Conservation (phyloP, 2,329 filamentous ascomycete species). For the Monilinia aucupariae region DNA sequence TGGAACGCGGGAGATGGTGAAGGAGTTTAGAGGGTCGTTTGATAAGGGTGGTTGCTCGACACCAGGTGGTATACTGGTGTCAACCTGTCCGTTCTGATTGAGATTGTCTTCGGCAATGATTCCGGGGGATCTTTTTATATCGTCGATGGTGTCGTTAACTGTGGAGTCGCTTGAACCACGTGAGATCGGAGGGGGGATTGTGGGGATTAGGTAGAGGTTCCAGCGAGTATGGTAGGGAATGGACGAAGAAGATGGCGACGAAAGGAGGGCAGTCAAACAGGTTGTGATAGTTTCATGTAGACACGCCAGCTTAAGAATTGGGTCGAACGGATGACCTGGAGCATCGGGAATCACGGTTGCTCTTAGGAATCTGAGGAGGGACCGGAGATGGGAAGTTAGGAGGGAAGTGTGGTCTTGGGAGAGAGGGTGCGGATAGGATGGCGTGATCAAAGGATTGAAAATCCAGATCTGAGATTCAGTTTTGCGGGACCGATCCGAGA, state of each 20-base stretch:
- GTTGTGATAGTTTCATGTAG: constrained; percentile 23
- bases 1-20: constrained; percentile 24
- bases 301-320: constrained; percentile 27
- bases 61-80: too few relatives aligned
- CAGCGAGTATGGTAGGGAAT: constrained; percentile 10
- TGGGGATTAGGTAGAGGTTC: constrained; percentile 1
- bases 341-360: constrained; percentile 25
- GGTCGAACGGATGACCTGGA: constrained; percentile 33
- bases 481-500: constrained; percentile 32
- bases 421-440: constrained; percentile 16
- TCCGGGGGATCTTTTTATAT: too few relatives aligned
- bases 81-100: too few relatives aligned
- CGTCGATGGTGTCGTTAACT: too few relatives aligned
- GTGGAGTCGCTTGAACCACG: neutral
- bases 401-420: constrained; percentile 3
- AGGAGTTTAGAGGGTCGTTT: constrained; percentile 25
- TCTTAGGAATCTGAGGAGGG: constrained; percentile 25
- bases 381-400: constrained; percentile 20
- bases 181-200: neutral
- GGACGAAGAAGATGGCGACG: constrained; percentile 17
- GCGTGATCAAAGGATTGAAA: constrained; percentile 28
- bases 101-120: too few relatives aligned
- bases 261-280: constrained; percentile 19
- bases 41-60: neutral
- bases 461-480: constrained; percentile 33